Percentiles rank a stretch among this genome's conserved stretches.
Conservation (phyloP, 2,329 filamentous ascomycete genomes). For the Arthroderma uncinatum region DNA sequence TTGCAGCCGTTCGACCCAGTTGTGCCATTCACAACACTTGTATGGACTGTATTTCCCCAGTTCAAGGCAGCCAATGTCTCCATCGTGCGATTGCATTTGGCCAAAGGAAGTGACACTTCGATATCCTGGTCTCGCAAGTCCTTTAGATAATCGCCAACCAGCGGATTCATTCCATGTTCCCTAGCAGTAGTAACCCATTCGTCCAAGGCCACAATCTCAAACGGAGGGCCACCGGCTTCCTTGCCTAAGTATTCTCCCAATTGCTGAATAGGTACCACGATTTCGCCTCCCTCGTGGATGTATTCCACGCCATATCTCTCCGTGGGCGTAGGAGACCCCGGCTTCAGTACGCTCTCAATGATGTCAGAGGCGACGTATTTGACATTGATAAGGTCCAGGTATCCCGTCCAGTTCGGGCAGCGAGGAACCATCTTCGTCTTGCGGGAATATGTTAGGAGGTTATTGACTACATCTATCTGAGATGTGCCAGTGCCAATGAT, state of each 20-base stretch:
- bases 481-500: slow-evolving; percentile 9
- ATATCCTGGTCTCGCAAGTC: slow-evolving; percentile 1
- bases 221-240: slow-evolving; percentile 5
- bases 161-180: slow-evolving; percentile 5
- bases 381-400: slow-evolving; percentile 11
- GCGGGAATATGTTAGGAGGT: slow-evolving; percentile 10
- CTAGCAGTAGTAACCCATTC: slow-evolving; percentile 8
- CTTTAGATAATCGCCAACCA: slow-evolving; percentile 6
- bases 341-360: not conserved
- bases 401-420: slow-evolving; percentile 8
- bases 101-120: not conserved
- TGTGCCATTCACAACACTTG: not conserved
- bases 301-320: not conserved
- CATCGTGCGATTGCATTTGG: not conserved
- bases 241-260: slow-evolving; percentile 6
- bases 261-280: slow-evolving; percentile 8
- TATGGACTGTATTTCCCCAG: not conserved
- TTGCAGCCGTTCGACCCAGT: not conserved
- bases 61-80: not conserved
- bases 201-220: slow-evolving; percentile 1
- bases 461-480: slow-evolving; percentile 11
- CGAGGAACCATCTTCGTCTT: slow-evolving; percentile 8
- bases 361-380: slow-evolving; percentile 8
- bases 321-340: not conserved
- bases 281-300: slow-evolving; percentile 8